Percentiles rank a stretch among this genome's conserved stretches.
phyloP scores from a whole-genome alignment of 805 yeast species.

The Zygosaccharomyces siamensis region DNA sequence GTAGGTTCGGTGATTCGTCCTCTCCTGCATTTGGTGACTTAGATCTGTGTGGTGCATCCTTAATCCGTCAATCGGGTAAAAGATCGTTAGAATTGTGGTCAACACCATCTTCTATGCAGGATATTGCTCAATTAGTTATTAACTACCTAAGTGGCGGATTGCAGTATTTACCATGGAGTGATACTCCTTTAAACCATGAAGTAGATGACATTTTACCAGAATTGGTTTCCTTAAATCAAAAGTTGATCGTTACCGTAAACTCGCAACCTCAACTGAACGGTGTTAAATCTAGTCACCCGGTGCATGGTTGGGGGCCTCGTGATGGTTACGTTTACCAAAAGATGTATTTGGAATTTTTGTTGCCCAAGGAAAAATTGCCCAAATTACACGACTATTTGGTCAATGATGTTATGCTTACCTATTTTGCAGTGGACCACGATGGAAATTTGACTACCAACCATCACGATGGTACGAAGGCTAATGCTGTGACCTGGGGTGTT shows the following conservation, averaged over 20 bases:
- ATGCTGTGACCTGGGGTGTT: slow-evolving; percentile 98
- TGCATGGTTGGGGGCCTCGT: slow-evolving; percentile 93
- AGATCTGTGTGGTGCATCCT: slow-evolving; percentile 71
- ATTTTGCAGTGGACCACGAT: slow-evolving; percentile 64
- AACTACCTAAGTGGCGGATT: slow-evolving; percentile 68
- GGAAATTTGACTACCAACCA: slow-evolving; percentile 63
- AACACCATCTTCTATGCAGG: slow-evolving; percentile 54
- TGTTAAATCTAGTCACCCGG: slow-evolving; percentile 58
- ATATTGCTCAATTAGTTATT: slow-evolving; percentile 59
- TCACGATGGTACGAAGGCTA: slow-evolving; percentile 63
- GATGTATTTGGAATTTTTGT: slow-evolving; percentile 82
- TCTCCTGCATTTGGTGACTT: slow-evolving; percentile 96
- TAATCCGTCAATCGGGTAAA: slow-evolving; percentile 77
- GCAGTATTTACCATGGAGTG: slow-evolving; percentile 88
- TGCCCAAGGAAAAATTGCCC: slow-evolving; percentile 47
- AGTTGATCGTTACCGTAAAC: slow-evolving; percentile 76
- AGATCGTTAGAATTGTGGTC: slow-evolving; percentile 89
- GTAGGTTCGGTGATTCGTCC: slow-evolving; percentile 97
- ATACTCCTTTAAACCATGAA: slow-evolving; percentile 79
- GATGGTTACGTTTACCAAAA: slow-evolving; percentile 93
- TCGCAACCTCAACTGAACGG: slow-evolving; percentile 95
- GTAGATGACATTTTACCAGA: slow-evolving; percentile 55
- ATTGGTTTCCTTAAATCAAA: slow-evolving; percentile 57
- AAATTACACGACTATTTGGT: slow-evolving; percentile 28
- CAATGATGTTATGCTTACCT: slow-evolving; percentile 56